Evolutionary conservation across 345 rosid species (phyloP).

Genomic region (Conringia planisiliqua): DNA sequence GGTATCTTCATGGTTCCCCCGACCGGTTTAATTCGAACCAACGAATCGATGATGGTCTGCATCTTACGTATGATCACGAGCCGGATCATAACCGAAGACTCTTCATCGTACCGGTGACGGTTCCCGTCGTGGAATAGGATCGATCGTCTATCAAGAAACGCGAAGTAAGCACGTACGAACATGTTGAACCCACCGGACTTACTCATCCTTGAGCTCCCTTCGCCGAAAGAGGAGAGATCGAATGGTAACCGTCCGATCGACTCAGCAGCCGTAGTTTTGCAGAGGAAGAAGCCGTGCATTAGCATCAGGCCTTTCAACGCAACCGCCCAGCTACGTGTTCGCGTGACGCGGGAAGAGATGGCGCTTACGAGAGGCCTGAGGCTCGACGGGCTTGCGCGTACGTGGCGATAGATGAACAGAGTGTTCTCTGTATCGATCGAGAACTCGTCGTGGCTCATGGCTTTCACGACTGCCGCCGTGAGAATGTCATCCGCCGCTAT

Average conservation of each 20-base stretch:
- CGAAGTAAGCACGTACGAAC: conserved; percentile 62
- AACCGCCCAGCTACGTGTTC: conserved; percentile 70
- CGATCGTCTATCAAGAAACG: conserved; percentile 60
- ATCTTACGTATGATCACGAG: conserved; percentile 44
- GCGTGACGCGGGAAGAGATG: conserved; percentile 51
- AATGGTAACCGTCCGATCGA: conserved; percentile 63
- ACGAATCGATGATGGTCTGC: conserved; percentile 54
- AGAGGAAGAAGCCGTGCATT: conserved; percentile 70
- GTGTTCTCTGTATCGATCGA: conserved; percentile 57
- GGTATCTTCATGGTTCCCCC: conserved; percentile 41
- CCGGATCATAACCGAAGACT: conserved; percentile 32
- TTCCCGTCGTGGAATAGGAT: conserved; percentile 32
- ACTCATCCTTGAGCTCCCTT: conserved; percentile 33
- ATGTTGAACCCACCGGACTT: conserved; percentile 47
- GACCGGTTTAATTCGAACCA: conserved; percentile 60
- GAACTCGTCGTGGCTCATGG: conserved; percentile 69
- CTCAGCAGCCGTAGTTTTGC: conserved; percentile 41
- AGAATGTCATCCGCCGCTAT: conserved; percentile 48
- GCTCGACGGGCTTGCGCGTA: conserved; percentile 50
- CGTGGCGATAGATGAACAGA: conserved; percentile 50
- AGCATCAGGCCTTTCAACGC: conserved; percentile 74
- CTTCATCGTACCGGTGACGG: conserved; percentile 27
- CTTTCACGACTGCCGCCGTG: conserved; percentile 60
- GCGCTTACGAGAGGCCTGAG: conserved; percentile 48
- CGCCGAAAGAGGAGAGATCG: conserved; percentile 60